phyloP scores from a whole-genome alignment of 2,329 filamentous ascomycete genomes.

The Helotiales sp. region DNA sequence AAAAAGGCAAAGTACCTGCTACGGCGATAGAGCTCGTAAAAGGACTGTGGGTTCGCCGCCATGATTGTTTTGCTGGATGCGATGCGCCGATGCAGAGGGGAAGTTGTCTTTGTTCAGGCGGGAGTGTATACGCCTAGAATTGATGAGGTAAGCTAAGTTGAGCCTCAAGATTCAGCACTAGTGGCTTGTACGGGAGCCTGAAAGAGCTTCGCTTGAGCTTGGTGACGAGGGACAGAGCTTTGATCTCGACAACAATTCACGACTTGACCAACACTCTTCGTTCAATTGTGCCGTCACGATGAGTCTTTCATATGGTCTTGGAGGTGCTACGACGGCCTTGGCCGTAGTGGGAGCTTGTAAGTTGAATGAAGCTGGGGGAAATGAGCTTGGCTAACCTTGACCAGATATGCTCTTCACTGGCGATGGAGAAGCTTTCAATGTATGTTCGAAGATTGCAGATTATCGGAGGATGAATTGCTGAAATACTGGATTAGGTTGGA shows the following conservation, averaged over 20 bases:
- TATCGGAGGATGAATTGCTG: constrained; percentile 19
- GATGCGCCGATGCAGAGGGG: constrained; percentile 19
- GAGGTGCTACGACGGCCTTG: constrained; percentile 67
- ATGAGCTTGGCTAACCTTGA: constrained; percentile 28
- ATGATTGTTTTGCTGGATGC: constrained; percentile 37
- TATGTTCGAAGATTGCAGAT: constrained; percentile 43
- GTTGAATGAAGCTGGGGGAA: constrained; percentile 44
- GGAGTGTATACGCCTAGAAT: constrained; percentile 14
- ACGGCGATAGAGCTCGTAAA: constrained; percentile 96
- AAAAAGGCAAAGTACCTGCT: constrained; percentile 73
- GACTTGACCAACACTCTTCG: not conserved
- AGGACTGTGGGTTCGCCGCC: constrained; percentile 55
- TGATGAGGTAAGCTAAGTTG: constrained; percentile 21
- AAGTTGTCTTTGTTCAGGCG: constrained; percentile 9
- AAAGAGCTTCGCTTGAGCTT: constrained; percentile 15
- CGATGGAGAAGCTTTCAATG: constrained; percentile 94
- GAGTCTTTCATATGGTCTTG: constrained; percentile 71
- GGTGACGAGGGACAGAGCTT: constrained; percentile 7
- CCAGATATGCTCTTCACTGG: constrained; percentile 98
- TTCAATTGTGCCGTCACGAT: constrained; percentile 47
- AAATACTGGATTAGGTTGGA: constrained; percentile 64
- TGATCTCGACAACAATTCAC: constrained; percentile 7
- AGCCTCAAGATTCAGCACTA: constrained; percentile 17
- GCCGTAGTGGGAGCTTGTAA: constrained; percentile 77
- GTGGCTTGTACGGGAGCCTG: constrained; percentile 24